Conservation (phyloP, 164 flowering plant species). For the Chimonanthus praecox region DNA sequence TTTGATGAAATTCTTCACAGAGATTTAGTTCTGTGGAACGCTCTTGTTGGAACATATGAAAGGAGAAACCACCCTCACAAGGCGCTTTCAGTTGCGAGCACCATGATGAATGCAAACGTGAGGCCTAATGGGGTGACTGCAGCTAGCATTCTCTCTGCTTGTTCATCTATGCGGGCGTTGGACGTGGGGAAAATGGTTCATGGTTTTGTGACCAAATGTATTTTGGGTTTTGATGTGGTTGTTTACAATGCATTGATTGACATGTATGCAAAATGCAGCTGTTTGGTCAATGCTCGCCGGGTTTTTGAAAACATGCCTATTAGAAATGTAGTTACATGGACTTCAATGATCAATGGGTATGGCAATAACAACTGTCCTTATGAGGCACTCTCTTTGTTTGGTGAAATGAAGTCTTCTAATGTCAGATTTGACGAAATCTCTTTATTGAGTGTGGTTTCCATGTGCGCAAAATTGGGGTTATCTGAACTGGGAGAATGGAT, state of each 20-base stretch:
- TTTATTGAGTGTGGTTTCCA: conserved; percentile 25
- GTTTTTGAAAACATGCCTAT: conserved; percentile 26
- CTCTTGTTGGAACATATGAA: conserved; percentile 25
- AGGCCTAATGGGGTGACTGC: conserved; percentile 27
- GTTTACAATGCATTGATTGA: conserved; percentile 32
- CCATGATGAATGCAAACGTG: conserved; percentile 18
- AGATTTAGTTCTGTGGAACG: conserved; percentile 32
- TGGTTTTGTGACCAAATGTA: conserved; percentile 21
- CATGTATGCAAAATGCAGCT: conserved; percentile 33
- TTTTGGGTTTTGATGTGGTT: conserved; percentile 19
- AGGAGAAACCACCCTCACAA: conserved; percentile 10
- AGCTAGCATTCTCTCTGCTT: conserved; percentile 30
- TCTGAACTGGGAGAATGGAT: conserved; percentile 23
- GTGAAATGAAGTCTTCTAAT: conserved; percentile 27
- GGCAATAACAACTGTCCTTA: conserved; percentile 9
- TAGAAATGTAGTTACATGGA: conserved; percentile 35
- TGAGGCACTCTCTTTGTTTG: conserved; percentile 25
- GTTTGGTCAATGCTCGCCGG: conserved; percentile 17
- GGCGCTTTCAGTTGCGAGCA: conserved; percentile 16
- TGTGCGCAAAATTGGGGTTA: conserved; percentile 32
- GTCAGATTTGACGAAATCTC: conserved; percentile 30
- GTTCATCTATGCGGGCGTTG: conserved; percentile 23
- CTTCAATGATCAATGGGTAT: conserved; percentile 34
- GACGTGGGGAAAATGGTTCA: conserved; percentile 28
- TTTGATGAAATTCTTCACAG: conserved; percentile 31